Evolutionary conservation across 768 basidiomycete species (phyloP), one percentile per base, ranked within the genome.

Genomic region (Lactarius hatsudake): DNA sequence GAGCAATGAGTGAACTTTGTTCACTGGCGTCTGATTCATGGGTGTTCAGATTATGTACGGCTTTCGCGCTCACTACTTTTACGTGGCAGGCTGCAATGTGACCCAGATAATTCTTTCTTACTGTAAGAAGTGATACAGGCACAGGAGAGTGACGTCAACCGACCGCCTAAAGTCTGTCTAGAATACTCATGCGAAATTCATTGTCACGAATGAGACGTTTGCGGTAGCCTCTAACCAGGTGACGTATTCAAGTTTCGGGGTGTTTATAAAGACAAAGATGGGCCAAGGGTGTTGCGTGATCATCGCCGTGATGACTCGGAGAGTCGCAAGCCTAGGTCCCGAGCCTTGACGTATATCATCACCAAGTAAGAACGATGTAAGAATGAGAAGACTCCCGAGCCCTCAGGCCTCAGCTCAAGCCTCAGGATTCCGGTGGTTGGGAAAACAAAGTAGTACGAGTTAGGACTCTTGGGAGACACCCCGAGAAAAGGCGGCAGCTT

Each of bases 1-100:
- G 60, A 54, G 13, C 38, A 53, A 26, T 56, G 65, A 34, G 53
- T 43, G n/a, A 38, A 51, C 18, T 45, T 61, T 15, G 59, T 55
- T 8, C 65, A 66, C 40, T 48, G 53, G 60, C 6, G 51, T 53
- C 6, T 61, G 10, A 43, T 12, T 38, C 23, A 4, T 26, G 23
- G n/a, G 10, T 51, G 23, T 5, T 6, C 12, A 23, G 1, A 23
- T n/a, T n/a, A n/a, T 51, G 51, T 17, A 53, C 26, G 51, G 51
- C 51, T 53, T 53, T 28, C 6, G 26, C 26, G 12, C 13, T 23
- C 51, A 53, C 51, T 26, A 6, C 12, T 23, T 23, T 53, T 53
- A 53, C 13, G 10, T 23, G 26, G 23, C 51, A 15, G 13, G 23
- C 26, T 13, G 26, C 51, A 23, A 28, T 5, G 13, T 20, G 23